A percentile compares a stretch with the other conserved stretches of the same genome.
These are phyloP conservation scores for Hanseniaspora guilliermondii DNA, from an alignment of 805 yeast genomes.

Conservation along the genomic window DNA sequence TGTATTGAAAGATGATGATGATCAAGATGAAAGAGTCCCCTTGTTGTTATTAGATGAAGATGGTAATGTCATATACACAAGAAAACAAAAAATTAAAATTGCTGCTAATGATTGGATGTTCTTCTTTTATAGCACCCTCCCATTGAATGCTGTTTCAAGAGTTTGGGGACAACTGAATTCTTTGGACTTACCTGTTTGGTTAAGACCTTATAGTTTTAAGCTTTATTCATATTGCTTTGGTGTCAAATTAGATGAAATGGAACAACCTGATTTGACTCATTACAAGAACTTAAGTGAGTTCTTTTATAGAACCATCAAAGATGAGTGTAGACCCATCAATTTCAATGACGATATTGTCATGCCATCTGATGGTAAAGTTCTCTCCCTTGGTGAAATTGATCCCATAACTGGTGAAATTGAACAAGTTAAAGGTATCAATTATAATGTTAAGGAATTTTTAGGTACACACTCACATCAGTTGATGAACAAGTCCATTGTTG, in stretches of 20 bases:
- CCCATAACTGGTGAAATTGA: constrained; percentile 72
- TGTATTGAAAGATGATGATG: constrained; percentile 5
- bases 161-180: constrained; percentile 89
- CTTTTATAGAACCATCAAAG: constrained; percentile 69
- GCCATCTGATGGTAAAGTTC: constrained; percentile 87
- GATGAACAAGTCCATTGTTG: constrained; percentile 27
- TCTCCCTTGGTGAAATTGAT: constrained; percentile 66
- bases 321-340: constrained; percentile 68
- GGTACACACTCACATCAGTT: constrained; percentile 41
- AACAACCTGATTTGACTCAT: constrained; percentile 60
- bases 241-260: constrained; percentile 79
- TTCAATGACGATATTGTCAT: constrained; percentile 53
- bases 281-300: constrained; percentile 80
- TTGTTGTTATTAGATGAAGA: constrained; percentile 1
- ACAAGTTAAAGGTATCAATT: constrained; percentile 93
- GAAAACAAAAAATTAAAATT: constrained; percentile 28
- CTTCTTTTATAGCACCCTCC: constrained; percentile 78
- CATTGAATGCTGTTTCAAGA: constrained; percentile 80
- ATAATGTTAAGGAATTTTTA: constrained; percentile 73
- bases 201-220: constrained; percentile 68
- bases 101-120: constrained; percentile 61
- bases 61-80: constrained; percentile 9
- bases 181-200: constrained; percentile 73
- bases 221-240: constrained; percentile 74
- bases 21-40: constrained; percentile 4